These are phyloP conservation scores for Termitomyces heimii DNA, from an alignment of 768 basidiomycete species.

Conservation along the genomic window DNA sequence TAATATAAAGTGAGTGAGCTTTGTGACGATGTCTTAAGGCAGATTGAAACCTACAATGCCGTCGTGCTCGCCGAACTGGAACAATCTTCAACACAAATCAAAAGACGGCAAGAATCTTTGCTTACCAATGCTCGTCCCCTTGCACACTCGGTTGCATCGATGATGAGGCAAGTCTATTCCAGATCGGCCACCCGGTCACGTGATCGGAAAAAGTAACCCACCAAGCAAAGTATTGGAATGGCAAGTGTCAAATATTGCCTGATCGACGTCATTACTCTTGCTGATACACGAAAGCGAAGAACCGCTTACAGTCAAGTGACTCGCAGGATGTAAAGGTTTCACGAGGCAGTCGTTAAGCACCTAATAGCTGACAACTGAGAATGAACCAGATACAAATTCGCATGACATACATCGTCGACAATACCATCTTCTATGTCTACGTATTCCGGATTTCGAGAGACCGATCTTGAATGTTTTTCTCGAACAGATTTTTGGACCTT, in stretches of 20 bases:
- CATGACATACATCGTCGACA: not conserved
- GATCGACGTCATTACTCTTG: too few species aligned
- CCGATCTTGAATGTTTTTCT: too few species aligned
- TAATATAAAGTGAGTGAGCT: not conserved
- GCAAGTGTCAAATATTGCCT: not conserved
- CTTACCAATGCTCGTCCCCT: not conserved
- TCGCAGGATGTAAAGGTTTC: not conserved
- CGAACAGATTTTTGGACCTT: not conserved
- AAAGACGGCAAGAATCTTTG: not conserved
- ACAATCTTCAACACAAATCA: not conserved
- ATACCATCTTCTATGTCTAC: not conserved
- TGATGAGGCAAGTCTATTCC: not conserved
- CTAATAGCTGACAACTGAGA: not conserved
- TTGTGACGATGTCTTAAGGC: not conserved
- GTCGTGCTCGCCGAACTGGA: not conserved
- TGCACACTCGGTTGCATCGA: not conserved
- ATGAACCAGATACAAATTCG: not conserved
- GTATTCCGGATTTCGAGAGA: too few species aligned
- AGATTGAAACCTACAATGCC: not conserved
- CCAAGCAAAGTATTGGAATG: not conserved
- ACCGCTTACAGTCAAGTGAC: not conserved
- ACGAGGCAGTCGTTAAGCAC: not conserved
- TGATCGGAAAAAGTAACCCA: not conserved
- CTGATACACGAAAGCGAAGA: not conserved
- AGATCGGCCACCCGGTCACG: not conserved